Evolutionary conservation across 768 basidiomycete genomes (phyloP).

Genomic region (Boletellus sp.): DNA sequence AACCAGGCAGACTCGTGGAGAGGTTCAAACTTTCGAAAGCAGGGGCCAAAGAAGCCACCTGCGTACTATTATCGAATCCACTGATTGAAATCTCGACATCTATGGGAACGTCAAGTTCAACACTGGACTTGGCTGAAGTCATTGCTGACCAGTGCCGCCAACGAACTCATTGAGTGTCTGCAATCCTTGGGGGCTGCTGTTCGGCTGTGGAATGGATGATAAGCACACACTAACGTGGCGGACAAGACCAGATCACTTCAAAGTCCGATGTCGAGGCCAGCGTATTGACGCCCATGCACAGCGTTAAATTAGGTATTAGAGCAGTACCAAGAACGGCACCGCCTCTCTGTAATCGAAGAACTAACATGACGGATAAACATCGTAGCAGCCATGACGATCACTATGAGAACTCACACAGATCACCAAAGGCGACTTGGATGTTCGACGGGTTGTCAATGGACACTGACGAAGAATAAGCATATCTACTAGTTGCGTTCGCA

Average conservation of each 20-base stretch:
- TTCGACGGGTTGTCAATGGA: constrained; percentile 67
- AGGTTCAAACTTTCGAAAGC: constrained; percentile 63
- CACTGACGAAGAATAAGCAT: constrained; percentile 33
- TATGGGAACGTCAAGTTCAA: constrained; percentile 17
- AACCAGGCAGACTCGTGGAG: constrained; percentile 53
- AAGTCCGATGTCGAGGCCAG: constrained; percentile 49
- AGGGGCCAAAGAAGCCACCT: constrained; percentile 51
- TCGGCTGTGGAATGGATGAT: constrained; percentile 41
- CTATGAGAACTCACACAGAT: constrained; percentile 47
- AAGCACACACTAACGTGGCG: neutral
- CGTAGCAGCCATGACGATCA: neutral
- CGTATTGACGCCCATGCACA: constrained; percentile 59
- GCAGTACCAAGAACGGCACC: constrained; percentile 56
- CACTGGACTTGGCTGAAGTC: neutral
- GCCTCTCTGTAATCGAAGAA: constrained; percentile 52
- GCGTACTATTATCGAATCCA: constrained; percentile 59
- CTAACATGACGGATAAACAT: constrained; percentile 29
- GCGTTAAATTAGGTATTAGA: constrained; percentile 54
- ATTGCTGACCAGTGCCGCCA: constrained; percentile 46
- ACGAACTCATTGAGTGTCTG: constrained; percentile 69
- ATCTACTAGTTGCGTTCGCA: neutral
- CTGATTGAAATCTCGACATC: constrained; percentile 55
- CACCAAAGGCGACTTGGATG: constrained; percentile 57
- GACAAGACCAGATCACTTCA: constrained; percentile 30
- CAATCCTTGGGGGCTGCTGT: constrained; percentile 53